Percentiles rank a stretch among this genome's conserved stretches.
phyloP scores from a whole-genome alignment of 768 basidiomycete species.

The Collybia mongolica region DNA sequence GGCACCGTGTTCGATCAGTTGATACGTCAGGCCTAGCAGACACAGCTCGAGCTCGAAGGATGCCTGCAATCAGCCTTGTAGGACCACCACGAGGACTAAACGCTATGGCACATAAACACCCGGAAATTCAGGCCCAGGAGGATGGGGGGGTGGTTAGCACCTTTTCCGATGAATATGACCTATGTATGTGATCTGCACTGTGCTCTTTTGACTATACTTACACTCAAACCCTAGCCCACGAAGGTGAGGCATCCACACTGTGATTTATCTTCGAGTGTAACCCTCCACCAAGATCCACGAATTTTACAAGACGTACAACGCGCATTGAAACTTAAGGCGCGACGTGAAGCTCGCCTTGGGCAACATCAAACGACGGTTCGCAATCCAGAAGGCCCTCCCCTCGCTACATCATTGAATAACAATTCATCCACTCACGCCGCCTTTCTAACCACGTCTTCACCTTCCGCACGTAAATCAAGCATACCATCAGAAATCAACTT shows the following conservation, averaged over 20 bases:
- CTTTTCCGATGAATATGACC: conserved; percentile 78
- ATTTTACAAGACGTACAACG: conserved; percentile 80
- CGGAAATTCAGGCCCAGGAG: conserved; percentile 6
- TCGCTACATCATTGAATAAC: conserved; percentile 19
- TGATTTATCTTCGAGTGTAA: not conserved
- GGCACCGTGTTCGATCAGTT: conserved; percentile 15
- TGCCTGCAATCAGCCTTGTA: conserved; percentile 3
- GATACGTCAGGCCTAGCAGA: conserved; percentile 11
- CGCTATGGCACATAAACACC: conserved; percentile 3
- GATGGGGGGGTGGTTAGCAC: conserved; percentile 15
- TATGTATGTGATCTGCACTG: conserved; percentile 50
- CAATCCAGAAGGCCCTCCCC: conserved; percentile 13
- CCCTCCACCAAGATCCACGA: conserved; percentile 56
- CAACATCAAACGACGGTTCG: conserved; percentile 21
- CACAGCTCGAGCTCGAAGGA: conserved; percentile 3
- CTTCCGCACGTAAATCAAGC: conserved; percentile 24
- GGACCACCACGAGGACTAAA: conserved; percentile 11
- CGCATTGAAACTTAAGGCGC: conserved; percentile 70
- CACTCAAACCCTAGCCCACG: conserved; percentile 50
- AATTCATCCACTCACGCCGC: conserved; percentile 30
- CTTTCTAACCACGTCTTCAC: conserved; percentile 15
- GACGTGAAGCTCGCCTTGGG: conserved; percentile 62
- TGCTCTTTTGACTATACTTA: conserved; percentile 3
- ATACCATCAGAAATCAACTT: conserved; percentile 61
- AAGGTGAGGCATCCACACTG: conserved; percentile 51